phyloP scores from a whole-genome alignment of 108 stramenopile species.

The Pinguiococcus pyrenoidosus region DNA sequence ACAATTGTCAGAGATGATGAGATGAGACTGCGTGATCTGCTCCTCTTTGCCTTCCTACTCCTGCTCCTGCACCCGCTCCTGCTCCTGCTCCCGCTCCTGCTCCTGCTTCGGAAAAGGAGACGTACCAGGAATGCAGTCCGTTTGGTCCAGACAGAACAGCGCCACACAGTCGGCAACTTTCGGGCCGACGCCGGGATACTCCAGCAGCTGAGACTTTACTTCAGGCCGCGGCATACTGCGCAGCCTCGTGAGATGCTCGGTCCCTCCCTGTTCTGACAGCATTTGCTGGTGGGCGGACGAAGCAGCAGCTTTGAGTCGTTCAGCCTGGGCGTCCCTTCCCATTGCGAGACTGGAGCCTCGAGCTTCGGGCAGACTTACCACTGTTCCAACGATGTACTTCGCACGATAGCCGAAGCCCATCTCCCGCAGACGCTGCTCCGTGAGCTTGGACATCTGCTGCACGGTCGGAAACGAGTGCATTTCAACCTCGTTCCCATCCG shows the following conservation, averaged over 20 bases:
- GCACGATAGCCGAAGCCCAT: constrained; percentile 90
- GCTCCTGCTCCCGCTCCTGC: background rate
- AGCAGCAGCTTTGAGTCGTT: background rate
- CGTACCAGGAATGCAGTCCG: constrained; percentile 67
- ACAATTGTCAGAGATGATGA: background rate
- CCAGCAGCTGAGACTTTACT: too few relatives aligned
- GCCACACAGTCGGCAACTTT: constrained; percentile 99
- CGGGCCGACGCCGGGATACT: constrained; percentile 72
- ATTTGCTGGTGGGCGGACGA: too few relatives aligned
- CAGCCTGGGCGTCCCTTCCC: background rate
- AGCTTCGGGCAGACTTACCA: background rate
- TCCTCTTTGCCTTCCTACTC: background rate
- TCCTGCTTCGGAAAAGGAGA: background rate
- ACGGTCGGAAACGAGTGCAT: constrained; percentile 69
- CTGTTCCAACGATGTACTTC: constrained; percentile 67
- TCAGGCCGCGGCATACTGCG: constrained; percentile 52
- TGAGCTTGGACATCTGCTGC: constrained; percentile 17
- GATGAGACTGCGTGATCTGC: background rate
- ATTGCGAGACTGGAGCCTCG: background rate
- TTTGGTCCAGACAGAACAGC: constrained; percentile 76
- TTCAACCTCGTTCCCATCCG: background rate
- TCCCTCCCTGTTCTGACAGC: too few relatives aligned
- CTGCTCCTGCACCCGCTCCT: background rate
- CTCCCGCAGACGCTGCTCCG: constrained; percentile 51
- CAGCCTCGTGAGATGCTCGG: too few relatives aligned